These are phyloP conservation scores for Apiospora rasikravindrae DNA, from an alignment of 2,329 filamentous ascomycete species.

Conservation along the genomic window DNA sequence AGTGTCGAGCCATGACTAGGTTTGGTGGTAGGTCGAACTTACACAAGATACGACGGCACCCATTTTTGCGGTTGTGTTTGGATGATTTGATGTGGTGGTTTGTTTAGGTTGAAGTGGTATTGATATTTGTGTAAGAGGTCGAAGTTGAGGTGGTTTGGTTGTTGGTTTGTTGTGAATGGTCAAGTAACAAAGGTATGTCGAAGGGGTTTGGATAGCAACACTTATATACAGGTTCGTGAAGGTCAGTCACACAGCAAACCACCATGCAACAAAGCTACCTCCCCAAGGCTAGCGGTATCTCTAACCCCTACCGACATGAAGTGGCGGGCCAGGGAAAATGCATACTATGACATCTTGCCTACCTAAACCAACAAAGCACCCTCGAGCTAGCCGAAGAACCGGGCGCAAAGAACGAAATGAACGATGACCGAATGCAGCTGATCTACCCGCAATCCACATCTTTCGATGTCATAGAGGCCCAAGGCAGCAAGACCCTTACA, in stretches of 20 bases:
- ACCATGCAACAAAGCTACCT: neutral
- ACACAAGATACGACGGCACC: constrained; percentile 85
- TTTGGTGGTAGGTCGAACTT: constrained; percentile 47
- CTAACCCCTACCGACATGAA: neutral
- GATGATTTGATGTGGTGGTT: constrained; percentile 21
- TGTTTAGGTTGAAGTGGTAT: constrained; percentile 3
- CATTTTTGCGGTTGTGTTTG: constrained; percentile 59
- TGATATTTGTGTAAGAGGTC: neutral
- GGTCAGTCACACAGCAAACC: neutral
- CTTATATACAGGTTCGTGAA: constrained; percentile 12
- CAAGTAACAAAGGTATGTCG: neutral
- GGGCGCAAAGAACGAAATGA: neutral
- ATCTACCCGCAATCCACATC: constrained; percentile 14
- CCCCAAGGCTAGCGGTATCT: neutral
- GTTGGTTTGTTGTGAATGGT: constrained; percentile 15
- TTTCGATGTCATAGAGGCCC: constrained; percentile 9
- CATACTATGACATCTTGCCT: constrained; percentile 6
- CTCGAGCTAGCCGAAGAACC: neutral
- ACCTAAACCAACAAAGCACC: neutral
- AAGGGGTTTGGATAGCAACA: neutral
- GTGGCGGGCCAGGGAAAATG: neutral
- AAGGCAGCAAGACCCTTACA: constrained; percentile 1
- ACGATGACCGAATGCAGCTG: constrained; percentile 12
- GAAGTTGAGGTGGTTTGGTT: neutral
- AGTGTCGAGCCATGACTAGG: neutral